A percentile compares a stretch with the other conserved stretches of the same genome.
Conservation (phyloP, 345 rosid species). For the Luvunga scandens region DNA sequence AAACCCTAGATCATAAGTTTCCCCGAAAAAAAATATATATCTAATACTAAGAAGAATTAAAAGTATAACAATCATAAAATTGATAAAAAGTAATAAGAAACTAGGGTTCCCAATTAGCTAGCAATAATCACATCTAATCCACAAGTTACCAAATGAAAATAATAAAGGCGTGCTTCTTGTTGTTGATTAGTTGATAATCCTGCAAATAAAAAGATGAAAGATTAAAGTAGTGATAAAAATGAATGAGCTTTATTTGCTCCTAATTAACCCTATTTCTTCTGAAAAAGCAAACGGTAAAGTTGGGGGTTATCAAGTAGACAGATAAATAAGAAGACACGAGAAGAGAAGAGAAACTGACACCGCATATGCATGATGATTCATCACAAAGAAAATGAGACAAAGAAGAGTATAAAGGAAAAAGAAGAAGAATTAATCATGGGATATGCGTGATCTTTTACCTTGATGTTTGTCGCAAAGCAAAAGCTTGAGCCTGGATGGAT, state of each 20-base stretch:
- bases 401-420: not conserved
- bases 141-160: not conserved
- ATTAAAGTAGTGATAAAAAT: conserved; percentile 1
- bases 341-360: not conserved
- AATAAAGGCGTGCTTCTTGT: not conserved
- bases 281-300: conserved; percentile 8
- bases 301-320: not conserved
- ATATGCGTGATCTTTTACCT: conserved; percentile 24
- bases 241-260: not conserved
- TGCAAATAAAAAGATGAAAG: conserved; percentile 4
- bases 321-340: not conserved
- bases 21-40: not conserved
- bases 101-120: conserved; percentile 14
- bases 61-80: too few relatives aligned
- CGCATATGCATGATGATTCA: not conserved
- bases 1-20: conserved; percentile 19
- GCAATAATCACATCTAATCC: not conserved
- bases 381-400: not conserved
- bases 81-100: not conserved
- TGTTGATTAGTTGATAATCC: not conserved
- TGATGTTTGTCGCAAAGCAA: not conserved
- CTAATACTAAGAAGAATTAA: too few relatives aligned
- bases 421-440: not conserved
- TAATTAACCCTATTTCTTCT: not conserved
- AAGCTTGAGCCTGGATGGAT: not conserved